Evolutionary conservation across 768 basidiomycete species (phyloP), one percentile per base, ranked within the genome.

Genomic region (Dioszegia hungarica): DNA sequence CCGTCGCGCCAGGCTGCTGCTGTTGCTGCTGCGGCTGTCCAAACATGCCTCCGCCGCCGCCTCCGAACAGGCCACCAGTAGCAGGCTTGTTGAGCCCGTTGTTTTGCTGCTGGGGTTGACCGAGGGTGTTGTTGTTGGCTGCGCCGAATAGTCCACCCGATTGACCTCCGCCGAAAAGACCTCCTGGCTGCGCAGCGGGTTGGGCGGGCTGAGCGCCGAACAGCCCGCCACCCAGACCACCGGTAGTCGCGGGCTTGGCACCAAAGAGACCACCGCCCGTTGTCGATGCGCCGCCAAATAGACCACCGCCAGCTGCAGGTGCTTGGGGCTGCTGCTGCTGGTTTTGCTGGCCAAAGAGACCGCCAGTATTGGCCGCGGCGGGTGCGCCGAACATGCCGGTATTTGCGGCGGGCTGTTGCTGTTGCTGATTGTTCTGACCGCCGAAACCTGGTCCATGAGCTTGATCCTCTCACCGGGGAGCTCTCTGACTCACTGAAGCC

Each of bases 231-330:
- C 76, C 73, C 37, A 64, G 59, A 29, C 80, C 71, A 3, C 80
- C 78, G 39, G 69, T 58, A 57, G 74, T 70, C 57, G 78, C 56
- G 37, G 81, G 63, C 37, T 75, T 75, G 45, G 84, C 85, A n/a
- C 66, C 66, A 37, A 67, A 67, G 20, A 66, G 53, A 25, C 64
- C 62, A 11, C 44, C 36, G 19, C 54, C 40, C 15, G 47, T 27
- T 12, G 25, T 31, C 15, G 22, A 27, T 20, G 17, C 52, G 17
- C 63, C 58, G 20, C 65, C 66, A 37, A 67, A 67, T 15, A 64
- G 37, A 31, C 68, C 66, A 19, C 73, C 63, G 36, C 71, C 50
- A 34, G 66, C 55, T 19, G 62, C 61, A 19, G 63, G 60, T 28
- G 62, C 62, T 36, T 60, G 62, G n/a, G 62, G 70, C 48, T 79